Evolutionary conservation across 108 stramenopile species (phyloP).

Genomic region (Cyclotella kingstonii): DNA sequence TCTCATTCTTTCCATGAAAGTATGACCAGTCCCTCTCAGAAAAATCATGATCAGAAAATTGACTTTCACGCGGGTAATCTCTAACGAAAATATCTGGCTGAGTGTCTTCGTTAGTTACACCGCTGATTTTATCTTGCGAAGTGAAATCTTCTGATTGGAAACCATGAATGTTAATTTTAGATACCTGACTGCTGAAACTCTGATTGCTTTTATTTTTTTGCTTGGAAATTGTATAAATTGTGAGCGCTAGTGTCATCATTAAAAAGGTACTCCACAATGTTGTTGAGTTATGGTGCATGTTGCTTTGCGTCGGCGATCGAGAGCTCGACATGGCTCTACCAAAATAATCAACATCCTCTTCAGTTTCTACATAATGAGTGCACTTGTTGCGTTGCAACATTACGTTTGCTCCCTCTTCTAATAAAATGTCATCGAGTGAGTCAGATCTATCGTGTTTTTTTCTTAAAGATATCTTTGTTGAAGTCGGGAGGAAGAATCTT

Average conservation of each 20-base stretch:
- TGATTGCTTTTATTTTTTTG: no score
- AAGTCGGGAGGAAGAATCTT: conserved; percentile 29
- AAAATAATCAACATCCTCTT: conserved; percentile 40
- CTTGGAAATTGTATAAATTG: conserved; percentile 16
- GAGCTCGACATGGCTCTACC: conserved; percentile 32
- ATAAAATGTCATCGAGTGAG: conserved; percentile 28
- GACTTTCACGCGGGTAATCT: no score
- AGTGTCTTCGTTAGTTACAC: no score
- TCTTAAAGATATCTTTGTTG: conserved; percentile 14
- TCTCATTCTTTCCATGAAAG: not conserved
- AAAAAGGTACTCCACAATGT: conserved; percentile 1
- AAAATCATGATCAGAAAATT: no score
- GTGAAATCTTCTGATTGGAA: no score
- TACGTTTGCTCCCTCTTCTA: conserved; percentile 29
- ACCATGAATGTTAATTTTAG: no score
- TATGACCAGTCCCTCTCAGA: no score
- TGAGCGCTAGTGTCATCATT: conserved; percentile 6
- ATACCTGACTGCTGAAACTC: no score
- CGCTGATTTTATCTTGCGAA: no score
- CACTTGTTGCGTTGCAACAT: not conserved
- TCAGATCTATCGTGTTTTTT: conserved; percentile 42
- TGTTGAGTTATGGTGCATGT: not conserved
- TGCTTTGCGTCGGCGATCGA: conserved; percentile 7
- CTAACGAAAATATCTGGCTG: no score
- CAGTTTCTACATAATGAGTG: not conserved